Conservation (phyloP, 495 filamentous ascomycete species). For the Neurospora discreta region DNA sequence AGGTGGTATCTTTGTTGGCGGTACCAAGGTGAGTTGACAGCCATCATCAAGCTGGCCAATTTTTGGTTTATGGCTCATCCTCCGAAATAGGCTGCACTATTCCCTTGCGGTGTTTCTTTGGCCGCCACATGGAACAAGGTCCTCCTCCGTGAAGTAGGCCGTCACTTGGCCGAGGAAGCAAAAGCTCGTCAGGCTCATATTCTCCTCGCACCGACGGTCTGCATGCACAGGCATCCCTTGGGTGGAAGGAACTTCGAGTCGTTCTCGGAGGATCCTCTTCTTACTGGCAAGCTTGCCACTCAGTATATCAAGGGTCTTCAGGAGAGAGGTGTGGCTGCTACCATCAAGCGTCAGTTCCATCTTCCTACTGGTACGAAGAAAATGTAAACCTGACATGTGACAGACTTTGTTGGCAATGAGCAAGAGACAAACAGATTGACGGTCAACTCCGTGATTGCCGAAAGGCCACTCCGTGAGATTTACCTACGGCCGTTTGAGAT, state of each 20-base stretch:
- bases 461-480: conserved; percentile 67
- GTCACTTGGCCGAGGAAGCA: conserved; percentile 59
- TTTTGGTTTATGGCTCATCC: conserved; percentile 28
- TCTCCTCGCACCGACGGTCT: conserved; percentile 70
- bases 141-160: conserved; percentile 55
- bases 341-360: conserved; percentile 54
- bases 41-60: conserved; percentile 20
- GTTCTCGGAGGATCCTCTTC: conserved; percentile 72
- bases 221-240: conserved; percentile 70
- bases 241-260: conserved; percentile 82
- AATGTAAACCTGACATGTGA: conserved; percentile 12
- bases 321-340: conserved; percentile 61
- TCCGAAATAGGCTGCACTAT: conserved; percentile 52
- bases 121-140: conserved; percentile 70
- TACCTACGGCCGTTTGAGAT: conserved; percentile 78
- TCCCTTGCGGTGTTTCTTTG: conserved; percentile 65
- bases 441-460: conserved; percentile 57
- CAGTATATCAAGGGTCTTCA: conserved; percentile 66
- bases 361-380: not conserved
- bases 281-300: conserved; percentile 66
- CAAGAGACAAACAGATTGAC: conserved; percentile 71
- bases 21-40: conserved; percentile 40
- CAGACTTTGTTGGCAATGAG: conserved; percentile 74
- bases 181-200: conserved; percentile 64
- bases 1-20: conserved; percentile 55